Evolutionary conservation across 2,329 filamentous ascomycete genomes (phyloP).

Genomic region (Neurospora sp.): DNA sequence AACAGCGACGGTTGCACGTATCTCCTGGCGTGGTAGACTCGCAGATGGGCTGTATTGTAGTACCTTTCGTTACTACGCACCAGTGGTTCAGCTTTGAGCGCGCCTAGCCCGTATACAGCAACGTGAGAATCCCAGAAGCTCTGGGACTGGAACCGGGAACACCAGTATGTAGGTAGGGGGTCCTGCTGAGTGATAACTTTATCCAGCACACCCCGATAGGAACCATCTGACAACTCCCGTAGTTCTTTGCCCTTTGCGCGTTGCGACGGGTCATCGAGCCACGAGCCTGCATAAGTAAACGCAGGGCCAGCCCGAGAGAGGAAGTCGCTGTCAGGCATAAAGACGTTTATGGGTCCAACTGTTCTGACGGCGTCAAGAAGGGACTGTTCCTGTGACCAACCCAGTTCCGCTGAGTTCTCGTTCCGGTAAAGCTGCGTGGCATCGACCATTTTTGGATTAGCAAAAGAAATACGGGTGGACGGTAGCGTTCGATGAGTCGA

Average conservation of each 20-base stretch:
- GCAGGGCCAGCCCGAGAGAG: background rate
- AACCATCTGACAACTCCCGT: background rate
- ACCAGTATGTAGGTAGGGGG: background rate
- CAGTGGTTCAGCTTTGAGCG: background rate
- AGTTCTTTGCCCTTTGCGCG: background rate
- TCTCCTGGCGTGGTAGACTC: background rate
- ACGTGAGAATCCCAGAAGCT: background rate
- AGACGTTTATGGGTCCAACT: background rate
- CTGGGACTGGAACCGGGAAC: background rate
- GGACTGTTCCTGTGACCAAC: background rate
- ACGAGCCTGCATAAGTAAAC: background rate
- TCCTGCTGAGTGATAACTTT: background rate
- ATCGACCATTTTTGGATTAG: background rate
- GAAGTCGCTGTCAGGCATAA: background rate
- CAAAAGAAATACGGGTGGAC: background rate
- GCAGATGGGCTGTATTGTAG: background rate
- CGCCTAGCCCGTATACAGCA: background rate
- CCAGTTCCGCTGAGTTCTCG: background rate
- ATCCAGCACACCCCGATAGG: background rate
- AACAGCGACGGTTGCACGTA: background rate
- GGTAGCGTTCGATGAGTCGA: background rate
- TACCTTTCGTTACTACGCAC: background rate
- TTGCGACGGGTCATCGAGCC: background rate
- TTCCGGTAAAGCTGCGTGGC: background rate
- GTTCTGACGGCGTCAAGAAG: background rate